Base-by-base conservation (phyloP, 2,329 filamentous ascomycete species). In the Nothophoma quercina region DNA sequence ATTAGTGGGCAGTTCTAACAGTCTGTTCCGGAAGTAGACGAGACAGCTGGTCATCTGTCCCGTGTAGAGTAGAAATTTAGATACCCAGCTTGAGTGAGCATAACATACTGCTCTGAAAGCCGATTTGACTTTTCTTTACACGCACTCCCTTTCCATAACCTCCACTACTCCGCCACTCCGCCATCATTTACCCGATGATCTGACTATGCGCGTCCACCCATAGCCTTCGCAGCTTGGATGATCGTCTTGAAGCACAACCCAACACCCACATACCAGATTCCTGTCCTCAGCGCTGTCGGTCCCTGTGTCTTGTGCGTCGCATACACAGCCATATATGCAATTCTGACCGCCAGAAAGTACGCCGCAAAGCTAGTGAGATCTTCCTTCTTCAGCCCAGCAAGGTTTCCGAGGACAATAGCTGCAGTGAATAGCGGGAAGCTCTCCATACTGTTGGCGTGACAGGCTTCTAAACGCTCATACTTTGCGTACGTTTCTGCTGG, bases 371-470 rank as follows among this genome's bases (percentile, higher is more conserved):
- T 61, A 18, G 66, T 69, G 56, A 77, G 34, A 2, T 70, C 73
- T 9, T 65, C 61, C 29, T 71, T 60, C 52, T 66, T 62, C 44
- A 74, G 16, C 8, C 69, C 65, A 48, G 75, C 78, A 43, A 79
- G 57, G 34, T 79, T 73, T 0, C 76, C 78, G 5, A 77, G 64
- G 12, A 80, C 65, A 7, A 81, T 67, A 2, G 78, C 75, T 1
- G 76, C 70, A 8, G 76, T 62, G 54, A 79, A 81, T 7, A 81
- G 55, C 1, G 78, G 75, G 46, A 81, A 65, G 44, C 76, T 79
- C 46, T 82, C 78, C 55, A 80, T 69, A 22, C 74, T 72, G 58
- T 81, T 81, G 22, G 73, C 68, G 55, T 80, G 77, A 26, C 77
- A 79, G 5, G 75, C 71, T 52, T 78, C 73, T 18, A 74, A 70